Evolutionary conservation across 2,329 filamentous ascomycete genomes (phyloP), one percentile per base, ranked within the genome.

Genomic region (Tolypocladium album): DNA sequence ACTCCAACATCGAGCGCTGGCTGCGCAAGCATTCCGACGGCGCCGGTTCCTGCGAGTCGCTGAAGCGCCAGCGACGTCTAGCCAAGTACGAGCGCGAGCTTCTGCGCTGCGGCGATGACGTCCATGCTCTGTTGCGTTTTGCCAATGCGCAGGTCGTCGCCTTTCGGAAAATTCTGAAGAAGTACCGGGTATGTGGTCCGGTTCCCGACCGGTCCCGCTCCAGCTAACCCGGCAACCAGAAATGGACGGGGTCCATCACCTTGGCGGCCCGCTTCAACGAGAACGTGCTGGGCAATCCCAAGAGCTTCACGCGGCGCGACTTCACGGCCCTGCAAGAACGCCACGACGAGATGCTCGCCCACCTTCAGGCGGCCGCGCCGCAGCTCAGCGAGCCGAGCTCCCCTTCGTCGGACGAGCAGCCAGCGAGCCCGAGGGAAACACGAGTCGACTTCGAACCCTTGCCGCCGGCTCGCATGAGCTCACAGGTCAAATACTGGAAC

Each of bases 81-180:
- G 75, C 76, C 66, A 83, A 79, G 66, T 82, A 82, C 64, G 80
- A 83, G 64, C 74, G 78, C 22, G 76, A 81, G 22, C 68, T 82
- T 3, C 70, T 81, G 47, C 75, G 77, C 59, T 89, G 88, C 64
- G 86, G 86, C 55, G 83, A 90, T 64, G 90, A 94, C 64, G 85
- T 90, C 59, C 81, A 83, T 59, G 82, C 83, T 5, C 78, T 94
- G 7, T 82, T 84, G 42, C 84, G 89, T 50, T 95, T 93, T 67
- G 83, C 87, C 63, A 80, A 82, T 61, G 88, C 88, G 2, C 90
- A 95, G 69, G 79, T 86, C 12, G 83, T 87, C 5, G 90, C 88
- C 4, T 92, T 95, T 67, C 83, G 84, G 59, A 95, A 95, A 74
- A 87, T 95, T 43, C 76, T 92, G 40, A 94, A 93, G 71, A 95